Conservation (phyloP, 768 basidiomycete genomes). For the Leccinellum rugosiceps region DNA sequence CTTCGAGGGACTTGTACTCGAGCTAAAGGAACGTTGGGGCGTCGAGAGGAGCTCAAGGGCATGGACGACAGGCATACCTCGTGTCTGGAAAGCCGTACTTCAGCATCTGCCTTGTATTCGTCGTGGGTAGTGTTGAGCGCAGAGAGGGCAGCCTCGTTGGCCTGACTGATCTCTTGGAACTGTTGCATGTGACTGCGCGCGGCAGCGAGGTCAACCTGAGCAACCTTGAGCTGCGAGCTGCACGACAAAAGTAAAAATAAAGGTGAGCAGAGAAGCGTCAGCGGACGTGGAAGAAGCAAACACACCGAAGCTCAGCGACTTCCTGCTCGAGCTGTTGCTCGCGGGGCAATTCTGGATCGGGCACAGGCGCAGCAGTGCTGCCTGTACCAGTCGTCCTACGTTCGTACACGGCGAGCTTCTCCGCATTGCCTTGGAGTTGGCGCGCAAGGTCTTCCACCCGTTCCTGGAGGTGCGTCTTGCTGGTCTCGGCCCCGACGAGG, state of each 20-base stretch:
- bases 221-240: conserved; percentile 72
- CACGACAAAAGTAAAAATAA: background rate
- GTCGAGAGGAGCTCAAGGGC: background rate
- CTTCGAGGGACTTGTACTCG: conserved; percentile 60
- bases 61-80: conserved; percentile 46
- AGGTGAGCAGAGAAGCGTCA: background rate
- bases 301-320: conserved; percentile 80
- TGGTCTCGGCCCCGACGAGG: conserved; percentile 70
- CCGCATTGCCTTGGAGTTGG: conserved; percentile 71
- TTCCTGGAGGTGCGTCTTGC: conserved; percentile 74
- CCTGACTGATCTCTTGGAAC: conserved; percentile 82
- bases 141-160: conserved; percentile 73
- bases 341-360: conserved; percentile 48
- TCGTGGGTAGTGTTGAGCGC: conserved; percentile 72
- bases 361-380: conserved; percentile 31
- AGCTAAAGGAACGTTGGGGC: conserved; percentile 41
- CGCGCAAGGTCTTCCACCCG: conserved; percentile 44
- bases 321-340: conserved; percentile 83
- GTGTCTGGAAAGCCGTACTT: conserved; percentile 60
- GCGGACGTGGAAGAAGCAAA: background rate
- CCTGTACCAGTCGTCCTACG: conserved; percentile 44
- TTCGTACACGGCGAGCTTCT: conserved; percentile 87
- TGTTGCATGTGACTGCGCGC: conserved; percentile 75
- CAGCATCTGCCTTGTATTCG: conserved; percentile 72
- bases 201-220: conserved; percentile 71